Evolutionary conservation across 164 flowering plant genomes (phyloP).

Genomic region (Liriodendron chinense): DNA sequence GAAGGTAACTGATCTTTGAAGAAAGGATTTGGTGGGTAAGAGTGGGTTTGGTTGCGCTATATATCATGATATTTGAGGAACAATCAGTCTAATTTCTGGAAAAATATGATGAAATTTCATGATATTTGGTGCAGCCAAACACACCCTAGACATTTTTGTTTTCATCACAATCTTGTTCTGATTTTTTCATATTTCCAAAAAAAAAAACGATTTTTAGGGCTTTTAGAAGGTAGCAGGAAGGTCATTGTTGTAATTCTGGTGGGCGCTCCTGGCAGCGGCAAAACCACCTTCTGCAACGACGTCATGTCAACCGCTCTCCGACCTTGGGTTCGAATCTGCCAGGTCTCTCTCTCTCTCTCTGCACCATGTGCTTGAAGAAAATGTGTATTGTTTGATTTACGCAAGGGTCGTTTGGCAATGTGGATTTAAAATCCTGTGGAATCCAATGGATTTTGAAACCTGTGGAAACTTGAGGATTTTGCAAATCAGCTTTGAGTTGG

Average conservation of each 20-base stretch:
- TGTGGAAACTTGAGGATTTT: too few species aligned
- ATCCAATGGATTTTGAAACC: too few species aligned
- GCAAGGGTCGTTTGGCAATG: neutral
- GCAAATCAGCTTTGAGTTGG: too few species aligned
- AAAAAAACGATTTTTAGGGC: constrained; percentile 1
- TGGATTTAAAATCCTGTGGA: too few species aligned
- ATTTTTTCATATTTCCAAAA: too few species aligned
- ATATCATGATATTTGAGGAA: too few species aligned
- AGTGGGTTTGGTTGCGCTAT: too few species aligned
- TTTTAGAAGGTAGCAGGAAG: constrained; percentile 25
- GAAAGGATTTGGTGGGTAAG: neutral
- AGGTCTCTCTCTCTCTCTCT: constrained; percentile 42
- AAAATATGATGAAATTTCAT: too few species aligned
- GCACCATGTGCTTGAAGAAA: neutral
- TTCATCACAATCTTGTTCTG: too few species aligned
- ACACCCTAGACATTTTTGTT: too few species aligned
- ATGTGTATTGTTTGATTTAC: neutral
- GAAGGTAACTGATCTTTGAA: neutral
- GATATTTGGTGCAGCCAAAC: too few species aligned
- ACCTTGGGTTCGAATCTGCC: constrained; percentile 81
- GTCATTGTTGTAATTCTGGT: constrained; percentile 48
- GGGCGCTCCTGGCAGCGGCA: constrained; percentile 94
- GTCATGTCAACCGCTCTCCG: constrained; percentile 54
- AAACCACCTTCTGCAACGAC: constrained; percentile 76
- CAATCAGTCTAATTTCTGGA: too few species aligned